Base-by-base conservation (phyloP, 306 rosid genomes). In the Lagenaria siceraria region DNA sequence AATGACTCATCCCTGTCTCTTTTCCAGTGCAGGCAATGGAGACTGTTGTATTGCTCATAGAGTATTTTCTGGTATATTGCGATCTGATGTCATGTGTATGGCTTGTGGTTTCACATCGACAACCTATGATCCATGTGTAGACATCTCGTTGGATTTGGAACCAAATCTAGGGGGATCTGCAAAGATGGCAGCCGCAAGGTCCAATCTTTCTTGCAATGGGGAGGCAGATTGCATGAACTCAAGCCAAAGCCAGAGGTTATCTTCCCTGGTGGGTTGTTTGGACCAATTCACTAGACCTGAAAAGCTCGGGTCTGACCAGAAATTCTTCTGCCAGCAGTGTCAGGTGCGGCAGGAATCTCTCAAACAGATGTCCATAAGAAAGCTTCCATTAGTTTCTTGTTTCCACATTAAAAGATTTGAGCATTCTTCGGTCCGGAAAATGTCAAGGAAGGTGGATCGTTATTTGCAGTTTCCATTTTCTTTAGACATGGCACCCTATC, bases 31-130 rank as follows among this genome's bases (percentile, higher is more conserved):
- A 93, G 98, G 96, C 85, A 89, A 69, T 36, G 97, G 93, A 81
- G 97, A 91, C 80, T 93, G 98, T 78, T 93, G 98, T 79, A 89
- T 93, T 77, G 98, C 98, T 80, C 98, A 93, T 70, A 84, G 90
- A 80, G 96, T 91, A 62, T 91, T 93, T 83, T 91, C 97, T 24
- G 98, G 98, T 51, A 91, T 93, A 78, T 80, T 93, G 90, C 93
- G 97, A 51, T 89, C 98, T 27, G 97, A 93, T 88, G 98, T 89
- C 64, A 93, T 88, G 88, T 93, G 98, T 66, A 91, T 89, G 97
- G 93, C 93, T 18, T 93, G 97, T 65, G 98, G 98, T 83, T 93
- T 89, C 83, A 93, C 98, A 60, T 93, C 97, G 12, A 93, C 98
- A 54, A 93, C 98, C n/a, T 89, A 87, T 83, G 98, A 93, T 62